Evolutionary conservation across 371 early-diverging fungal species (phyloP), one percentile per base, ranked within the genome.

Genomic region (Batkoa obscura): DNA sequence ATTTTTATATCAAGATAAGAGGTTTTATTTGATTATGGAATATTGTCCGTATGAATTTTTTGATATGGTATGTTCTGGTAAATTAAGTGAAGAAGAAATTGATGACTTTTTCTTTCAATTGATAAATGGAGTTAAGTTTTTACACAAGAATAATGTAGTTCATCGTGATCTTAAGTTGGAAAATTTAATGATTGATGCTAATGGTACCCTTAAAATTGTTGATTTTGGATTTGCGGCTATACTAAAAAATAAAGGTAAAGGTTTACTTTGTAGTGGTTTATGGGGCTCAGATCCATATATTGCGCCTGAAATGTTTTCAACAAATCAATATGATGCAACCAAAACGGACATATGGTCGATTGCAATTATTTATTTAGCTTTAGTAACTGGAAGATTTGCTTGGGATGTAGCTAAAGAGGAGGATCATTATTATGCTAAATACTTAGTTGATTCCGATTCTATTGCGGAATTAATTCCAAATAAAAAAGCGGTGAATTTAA

Each of bases 201-300:
- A 62, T 13, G 80, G 84, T 6, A 74, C 79, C 4, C 66, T 92
- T 52, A 92, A 93, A 64, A 81, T 94, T 48, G 85, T 86, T 36
- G 96, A 95, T 64, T 93, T 94, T 75, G 93, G 96, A 10, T 84
- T 82, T 42, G 81, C 89, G n/a, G 32, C 60, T 77, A 64, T 78
- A 77, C 9, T 73, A 71, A 71, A 80, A 76, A 68, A 33, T 2
- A 15, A 2, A 8, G 38, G 34, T 5, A 39, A 13, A 6, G 30
- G 15, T 10, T n/a, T n/a, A 30, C 37, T 15, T 12, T n/a, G 2
- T 13, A 13, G n/a, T 10, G 90, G 90, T 30, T 68, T 83, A 31
- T 83, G 75, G 52, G 93, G 94, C 5, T 84, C 86, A 6, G 84
- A 86, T 43, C 90, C 92, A 13, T 94, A 90, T 65, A 91, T 91